Conservation (phyloP, 306 rosid genomes). For the Castanea crenata region DNA sequence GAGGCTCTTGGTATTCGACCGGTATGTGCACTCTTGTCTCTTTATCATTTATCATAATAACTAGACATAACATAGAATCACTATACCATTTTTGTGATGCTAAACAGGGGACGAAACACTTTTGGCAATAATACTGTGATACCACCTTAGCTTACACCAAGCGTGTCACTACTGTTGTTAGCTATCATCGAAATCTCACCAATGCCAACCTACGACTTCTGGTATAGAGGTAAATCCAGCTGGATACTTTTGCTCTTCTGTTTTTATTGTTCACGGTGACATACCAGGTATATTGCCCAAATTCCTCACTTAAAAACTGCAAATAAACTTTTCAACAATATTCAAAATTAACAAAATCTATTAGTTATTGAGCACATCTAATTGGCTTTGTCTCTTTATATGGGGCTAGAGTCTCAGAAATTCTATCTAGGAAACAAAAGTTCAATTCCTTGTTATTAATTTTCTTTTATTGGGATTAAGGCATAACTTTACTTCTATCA, state of each 20-base stretch:
- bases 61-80: not conserved
- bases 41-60: not conserved
- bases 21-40: not conserved
- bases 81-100: not conserved
- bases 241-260: not conserved
- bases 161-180: not conserved
- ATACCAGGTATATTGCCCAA: not conserved
- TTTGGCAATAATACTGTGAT: constrained; percentile 24
- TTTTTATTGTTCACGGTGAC: not conserved
- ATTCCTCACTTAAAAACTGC: not conserved
- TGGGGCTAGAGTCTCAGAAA: too few relatives aligned
- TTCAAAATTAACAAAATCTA: not conserved
- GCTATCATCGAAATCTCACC: constrained; percentile 17
- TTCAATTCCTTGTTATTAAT: not conserved
- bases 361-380: not conserved
- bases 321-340: not conserved
- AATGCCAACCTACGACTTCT: constrained; percentile 17
- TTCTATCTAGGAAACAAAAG: not conserved
- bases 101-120: constrained; percentile 14
- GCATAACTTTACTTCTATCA: not conserved
- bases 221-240: constrained; percentile 5
- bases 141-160: constrained; percentile 17
- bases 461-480: too few relatives aligned
- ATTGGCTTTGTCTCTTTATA: not conserved
- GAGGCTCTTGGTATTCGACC: constrained; percentile 24